Base-by-base conservation (phyloP, 1,284 basidiomycete genomes). In the Cystobasidiaceae sp. region DNA sequence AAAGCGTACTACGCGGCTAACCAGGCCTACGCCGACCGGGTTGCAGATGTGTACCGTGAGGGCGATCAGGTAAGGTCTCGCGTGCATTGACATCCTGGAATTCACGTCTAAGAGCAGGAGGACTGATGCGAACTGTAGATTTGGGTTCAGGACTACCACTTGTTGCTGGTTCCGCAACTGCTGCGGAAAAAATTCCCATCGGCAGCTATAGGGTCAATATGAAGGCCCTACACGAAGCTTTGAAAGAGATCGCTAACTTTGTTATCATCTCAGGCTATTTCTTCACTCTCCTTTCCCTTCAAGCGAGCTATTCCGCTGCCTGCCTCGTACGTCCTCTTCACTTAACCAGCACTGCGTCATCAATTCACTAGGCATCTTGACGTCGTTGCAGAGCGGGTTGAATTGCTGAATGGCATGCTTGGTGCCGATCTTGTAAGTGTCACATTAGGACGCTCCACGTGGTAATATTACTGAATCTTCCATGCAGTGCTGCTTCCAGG, bases 221-320 rank as follows among this genome's bases (percentile, higher is more conserved):
- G 15, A 5, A 21, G 9, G 23, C 44, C 9, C 21, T 46, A 15
- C 21, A 15, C 11, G 9, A 9, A 9, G 9, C 23, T 11, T 11
- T 39, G n/a, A 39, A 39, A 39, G 11, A 11, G 37, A 39, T 46
- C n/a, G 21, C 44, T 9, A 11, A 9, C 23, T 46, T 11, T 46
- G 23, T 46, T 9, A 11, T 46, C 13, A 46, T 46, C n/a, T n/a
- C 54, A 56, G 54, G 3, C 84, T 98, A 64, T 98, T 97, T 77
- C 86, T 97, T 41, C 94, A 97, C 78, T 96, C 93, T 0, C 93
- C 94, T 0, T 97, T 97, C 85, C 94, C 94, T 2, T 90, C 87
- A 75, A 92, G 89, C 70, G 94, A 98, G 75, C 87, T 97, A 69
- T 98, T 97, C 82, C 82, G 94, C 63, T 94, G 90, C 78, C 78